Evolutionary conservation across 345 rosid genomes (phyloP).

Genomic region (Syzygium aromaticum): DNA sequence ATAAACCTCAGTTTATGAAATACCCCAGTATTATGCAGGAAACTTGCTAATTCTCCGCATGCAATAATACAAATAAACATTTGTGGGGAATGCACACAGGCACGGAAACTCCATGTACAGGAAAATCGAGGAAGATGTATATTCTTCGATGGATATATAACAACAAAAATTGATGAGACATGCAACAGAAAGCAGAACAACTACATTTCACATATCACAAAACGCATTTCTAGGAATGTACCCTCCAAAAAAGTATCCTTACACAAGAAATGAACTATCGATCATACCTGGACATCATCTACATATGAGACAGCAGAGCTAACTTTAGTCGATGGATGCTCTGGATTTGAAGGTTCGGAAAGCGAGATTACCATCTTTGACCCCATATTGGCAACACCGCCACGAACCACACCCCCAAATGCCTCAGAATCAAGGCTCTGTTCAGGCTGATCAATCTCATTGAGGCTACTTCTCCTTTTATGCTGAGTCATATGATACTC

Average conservation of each 20-base stretch:
- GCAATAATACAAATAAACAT: neutral
- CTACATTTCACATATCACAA: neutral
- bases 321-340: conserved; percentile 15
- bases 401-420: conserved; percentile 14
- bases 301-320: conserved; percentile 20
- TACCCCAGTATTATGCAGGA: neutral
- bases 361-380: conserved; percentile 13
- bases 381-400: conserved; percentile 21
- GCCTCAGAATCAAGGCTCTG: conserved; percentile 28
- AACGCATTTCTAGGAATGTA: neutral
- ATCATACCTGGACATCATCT: conserved; percentile 7
- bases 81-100: neutral
- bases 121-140: neutral
- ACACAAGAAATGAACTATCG: neutral
- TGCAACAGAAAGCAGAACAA: neutral
- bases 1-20: neutral
- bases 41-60: neutral
- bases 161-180: neutral
- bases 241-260: neutral
- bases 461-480: conserved; percentile 16
- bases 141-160: neutral
- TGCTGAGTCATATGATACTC: conserved; percentile 22
- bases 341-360: conserved; percentile 19
- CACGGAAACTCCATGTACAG: neutral
- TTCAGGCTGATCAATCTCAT: conserved; percentile 15